Evolutionary conservation across 2,329 filamentous ascomycete genomes (phyloP), one percentile per base, ranked within the genome.

Genomic region (Penicillium capsulatum): DNA sequence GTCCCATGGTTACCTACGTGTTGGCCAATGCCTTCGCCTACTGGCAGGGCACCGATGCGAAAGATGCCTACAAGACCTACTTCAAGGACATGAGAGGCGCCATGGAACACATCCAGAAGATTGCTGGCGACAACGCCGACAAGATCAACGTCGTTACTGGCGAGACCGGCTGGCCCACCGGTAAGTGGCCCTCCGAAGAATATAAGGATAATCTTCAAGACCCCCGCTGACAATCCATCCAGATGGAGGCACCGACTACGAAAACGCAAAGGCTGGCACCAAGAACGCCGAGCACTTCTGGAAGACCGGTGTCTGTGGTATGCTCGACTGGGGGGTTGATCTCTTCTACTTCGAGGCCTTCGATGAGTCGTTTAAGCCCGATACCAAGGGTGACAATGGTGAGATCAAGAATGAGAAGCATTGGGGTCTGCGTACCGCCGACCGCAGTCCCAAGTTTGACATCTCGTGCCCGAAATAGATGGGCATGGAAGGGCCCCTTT

Each of bases 331-430:
- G 78, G 79, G 79, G 44, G 72, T 80, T 48, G 83, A 84, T 54
- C 76, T 80, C 39, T 86, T 86, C 68, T 83, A 77, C 66, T 86
- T 86, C 52, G 82, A 86, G 71, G 81, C 81, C 30, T 84, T 83
- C 53, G 82, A 85, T 53, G 83, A 86, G 75, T 69, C 75, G 43
- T 84, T 80, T 79, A 86, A 86, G 76, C 80, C 81, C 38, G 62
- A 71, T 31, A 76, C 73, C 49, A 65, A 74, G 45, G 82, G 83
- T 54, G 74, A 83, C 58, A 78, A 81, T 55, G 82, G 82, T 48
- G 63, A 74, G 49, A 64, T 68, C 8, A 75, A 72, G 33, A 76
- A 82, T 54, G 81, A 86, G 74, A 80, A 74, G 24, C 74, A 82
- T 54, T 86, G 83, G 83, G 82, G 83, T 54, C 77, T 79, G 29